Evolutionary conservation across 192 early-diverging fungal species (phyloP).

Genomic region (Gonapodya prolifera): DNA sequence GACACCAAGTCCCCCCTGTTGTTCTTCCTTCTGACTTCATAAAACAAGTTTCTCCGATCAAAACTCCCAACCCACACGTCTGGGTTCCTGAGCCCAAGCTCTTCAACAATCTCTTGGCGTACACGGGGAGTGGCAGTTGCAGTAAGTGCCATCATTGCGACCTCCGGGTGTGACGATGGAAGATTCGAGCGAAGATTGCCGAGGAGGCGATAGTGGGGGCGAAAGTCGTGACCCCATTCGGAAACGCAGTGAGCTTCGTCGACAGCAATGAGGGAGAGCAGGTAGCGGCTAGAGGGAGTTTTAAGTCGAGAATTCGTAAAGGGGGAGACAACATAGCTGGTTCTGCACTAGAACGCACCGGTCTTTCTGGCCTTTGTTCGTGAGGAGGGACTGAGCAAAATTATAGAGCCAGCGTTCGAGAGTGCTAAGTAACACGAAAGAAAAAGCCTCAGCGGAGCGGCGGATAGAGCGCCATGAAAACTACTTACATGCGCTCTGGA

Average conservation of each 20-base stretch:
- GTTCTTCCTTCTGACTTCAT: not conserved
- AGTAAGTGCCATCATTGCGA: constrained; percentile 7
- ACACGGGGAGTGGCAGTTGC: constrained; percentile 5
- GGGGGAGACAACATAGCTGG: not conserved
- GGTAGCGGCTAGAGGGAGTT: not conserved
- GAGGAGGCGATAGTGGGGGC: constrained; percentile 8
- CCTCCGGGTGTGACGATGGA: constrained; percentile 11
- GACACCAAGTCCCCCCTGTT: not conserved
- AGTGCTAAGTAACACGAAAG: not conserved
- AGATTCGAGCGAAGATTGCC: constrained; percentile 23
- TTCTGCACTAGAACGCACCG: constrained; percentile 19
- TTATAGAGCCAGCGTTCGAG: not conserved
- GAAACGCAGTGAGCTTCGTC: constrained; percentile 12
- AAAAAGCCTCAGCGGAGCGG: not conserved
- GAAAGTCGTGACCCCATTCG: constrained; percentile 9
- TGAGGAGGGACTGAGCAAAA: not conserved
- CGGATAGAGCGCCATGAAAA: not conserved
- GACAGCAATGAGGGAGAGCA: constrained; percentile 14
- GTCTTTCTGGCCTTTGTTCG: constrained; percentile 17
- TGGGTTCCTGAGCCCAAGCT: not conserved
- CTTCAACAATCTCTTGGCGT: not conserved
- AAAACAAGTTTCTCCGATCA: not conserved
- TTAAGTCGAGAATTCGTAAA: not conserved
- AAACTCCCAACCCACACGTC: not conserved
- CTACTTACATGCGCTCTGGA: constrained; percentile 29